Evolutionary conservation across 805 yeast species (phyloP).

Genomic region (Komagataella populi): DNA sequence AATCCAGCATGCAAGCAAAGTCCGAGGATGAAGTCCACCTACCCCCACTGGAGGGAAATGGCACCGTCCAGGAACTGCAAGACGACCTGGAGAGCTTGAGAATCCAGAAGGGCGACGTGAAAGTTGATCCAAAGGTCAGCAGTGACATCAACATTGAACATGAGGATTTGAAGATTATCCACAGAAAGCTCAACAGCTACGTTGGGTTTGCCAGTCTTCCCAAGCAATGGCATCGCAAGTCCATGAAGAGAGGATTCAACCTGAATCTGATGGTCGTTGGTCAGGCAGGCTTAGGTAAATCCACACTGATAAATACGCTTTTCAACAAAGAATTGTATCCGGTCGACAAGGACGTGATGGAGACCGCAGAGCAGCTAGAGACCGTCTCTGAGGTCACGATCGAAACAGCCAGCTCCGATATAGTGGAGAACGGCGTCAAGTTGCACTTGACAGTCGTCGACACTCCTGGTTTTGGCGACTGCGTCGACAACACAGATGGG

Average conservation of each 20-base stretch:
- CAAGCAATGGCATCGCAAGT: slow-evolving; percentile 96
- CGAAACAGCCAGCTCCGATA: slow-evolving; percentile 49
- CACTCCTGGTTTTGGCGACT: slow-evolving; percentile 91
- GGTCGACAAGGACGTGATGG: slow-evolving; percentile 16
- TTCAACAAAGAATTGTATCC: slow-evolving; percentile 56
- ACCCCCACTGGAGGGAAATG: neutral
- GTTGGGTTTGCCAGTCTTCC: slow-evolving; percentile 98
- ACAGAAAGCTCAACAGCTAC: slow-evolving; percentile 77
- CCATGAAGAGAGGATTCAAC: slow-evolving; percentile 79
- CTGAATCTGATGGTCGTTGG: slow-evolving; percentile 86
- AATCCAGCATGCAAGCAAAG: neutral
- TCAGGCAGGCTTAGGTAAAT: slow-evolving; percentile 85
- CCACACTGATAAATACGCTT: slow-evolving; percentile 83
- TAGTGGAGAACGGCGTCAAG: slow-evolving; percentile 90
- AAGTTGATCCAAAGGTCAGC: neutral
- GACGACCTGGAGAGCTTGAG: neutral
- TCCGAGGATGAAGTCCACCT: neutral
- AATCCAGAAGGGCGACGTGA: neutral
- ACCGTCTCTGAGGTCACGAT: slow-evolving; percentile 30
- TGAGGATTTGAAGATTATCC: slow-evolving; percentile 44
- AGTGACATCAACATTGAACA: slow-evolving; percentile 4
- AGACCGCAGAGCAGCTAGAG: slow-evolving; percentile 27
- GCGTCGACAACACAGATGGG: slow-evolving; percentile 61
- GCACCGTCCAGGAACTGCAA: neutral
- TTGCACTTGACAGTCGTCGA: slow-evolving; percentile 74